A percentile compares a stretch with the other conserved stretches of the same genome.
Conservation (phyloP, 805 yeast species). For the Cyberlindnera mycetangii region DNA sequence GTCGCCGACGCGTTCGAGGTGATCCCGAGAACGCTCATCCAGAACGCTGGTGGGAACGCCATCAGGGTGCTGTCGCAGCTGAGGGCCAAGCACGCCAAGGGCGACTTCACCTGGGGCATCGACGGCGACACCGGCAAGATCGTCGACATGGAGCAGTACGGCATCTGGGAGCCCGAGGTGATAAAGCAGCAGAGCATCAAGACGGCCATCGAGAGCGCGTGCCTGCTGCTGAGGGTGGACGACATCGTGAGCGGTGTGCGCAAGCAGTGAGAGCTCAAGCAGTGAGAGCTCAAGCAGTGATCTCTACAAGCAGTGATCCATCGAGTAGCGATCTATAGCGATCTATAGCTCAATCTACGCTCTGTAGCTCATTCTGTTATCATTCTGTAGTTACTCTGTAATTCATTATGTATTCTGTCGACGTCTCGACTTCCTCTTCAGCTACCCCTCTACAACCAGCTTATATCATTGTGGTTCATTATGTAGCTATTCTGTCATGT, state of each 20-base stretch:
- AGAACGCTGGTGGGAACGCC: constrained; percentile 97
- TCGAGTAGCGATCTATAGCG: too few species aligned
- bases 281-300: too few species aligned
- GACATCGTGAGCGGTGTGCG: constrained; percentile 97
- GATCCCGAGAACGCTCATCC: constrained; percentile 94
- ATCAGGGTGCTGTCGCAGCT: constrained; percentile 84
- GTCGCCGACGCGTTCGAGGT: constrained; percentile 99
- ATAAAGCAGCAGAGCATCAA: constrained; percentile 95
- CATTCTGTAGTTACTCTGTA: too few species aligned
- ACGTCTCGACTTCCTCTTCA: too few species aligned
- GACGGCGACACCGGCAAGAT: constrained; percentile 94
- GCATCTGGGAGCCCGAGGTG: constrained; percentile 99
- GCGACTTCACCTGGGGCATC: constrained; percentile 80
- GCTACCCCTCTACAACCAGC: too few species aligned
- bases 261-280: constrained; percentile 31
- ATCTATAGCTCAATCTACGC: too few species aligned
- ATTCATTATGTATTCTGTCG: too few species aligned
- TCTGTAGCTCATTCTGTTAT: too few species aligned
- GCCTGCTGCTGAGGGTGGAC: constrained; percentile 90
- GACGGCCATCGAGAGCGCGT: constrained; percentile 97
- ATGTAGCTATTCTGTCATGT: constrained; percentile 7
- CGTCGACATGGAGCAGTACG: constrained; percentile 93
- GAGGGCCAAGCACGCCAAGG: constrained; percentile 95
- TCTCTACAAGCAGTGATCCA: too few species aligned
- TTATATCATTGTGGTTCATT: neutral